These are phyloP conservation scores for Hordeum pubiflorum DNA, from an alignment of 202 grass and related monocot genomes.

Conservation along the genomic window DNA sequence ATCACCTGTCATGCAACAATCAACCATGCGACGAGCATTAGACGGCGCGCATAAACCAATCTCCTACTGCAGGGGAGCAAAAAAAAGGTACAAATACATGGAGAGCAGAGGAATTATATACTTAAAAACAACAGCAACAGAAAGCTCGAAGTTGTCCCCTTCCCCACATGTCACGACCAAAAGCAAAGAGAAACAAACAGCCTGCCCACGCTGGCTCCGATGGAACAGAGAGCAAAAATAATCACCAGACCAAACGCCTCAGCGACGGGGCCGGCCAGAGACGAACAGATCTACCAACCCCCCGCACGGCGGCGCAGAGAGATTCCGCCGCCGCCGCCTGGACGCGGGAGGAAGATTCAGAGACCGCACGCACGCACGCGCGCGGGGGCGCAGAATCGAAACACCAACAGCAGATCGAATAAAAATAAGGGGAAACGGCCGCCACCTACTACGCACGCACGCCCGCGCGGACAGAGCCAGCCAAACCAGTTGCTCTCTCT, in stretches of 20 bases:
- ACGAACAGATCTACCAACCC: slow-evolving; percentile 54
- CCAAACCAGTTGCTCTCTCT: not conserved
- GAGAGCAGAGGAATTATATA: slow-evolving; percentile 1
- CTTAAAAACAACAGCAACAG: slow-evolving; percentile 10
- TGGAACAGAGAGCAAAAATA: slow-evolving; percentile 12
- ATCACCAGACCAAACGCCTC: not conserved
- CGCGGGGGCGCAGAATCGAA: slow-evolving; percentile 12
- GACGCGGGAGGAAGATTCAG: slow-evolving; percentile 19
- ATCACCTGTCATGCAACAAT: slow-evolving; percentile 34
- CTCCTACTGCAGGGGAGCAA: not conserved
- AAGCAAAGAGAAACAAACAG: slow-evolving; percentile 22
- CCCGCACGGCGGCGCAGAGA: slow-evolving; percentile 15
- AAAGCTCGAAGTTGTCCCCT: slow-evolving; percentile 31
- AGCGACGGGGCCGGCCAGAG: not conserved
- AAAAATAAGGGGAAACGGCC: not conserved
- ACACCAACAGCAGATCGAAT: slow-evolving; percentile 14
- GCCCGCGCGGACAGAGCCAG: not conserved
- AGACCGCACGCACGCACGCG: not conserved
- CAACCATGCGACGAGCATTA: slow-evolving; percentile 34
- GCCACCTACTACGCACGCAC: not conserved
- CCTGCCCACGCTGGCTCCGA: not conserved
- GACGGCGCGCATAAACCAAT: not conserved
- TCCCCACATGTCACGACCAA: slow-evolving; percentile 32
- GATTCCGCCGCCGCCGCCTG: slow-evolving; percentile 23
- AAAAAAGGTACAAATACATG: not conserved